A percentile compares a stretch with the other conserved stretches of the same genome.
These are phyloP conservation scores for Boletus nobilissimus DNA, from an alignment of 1,284 basidiomycete genomes.

Conservation along the genomic window DNA sequence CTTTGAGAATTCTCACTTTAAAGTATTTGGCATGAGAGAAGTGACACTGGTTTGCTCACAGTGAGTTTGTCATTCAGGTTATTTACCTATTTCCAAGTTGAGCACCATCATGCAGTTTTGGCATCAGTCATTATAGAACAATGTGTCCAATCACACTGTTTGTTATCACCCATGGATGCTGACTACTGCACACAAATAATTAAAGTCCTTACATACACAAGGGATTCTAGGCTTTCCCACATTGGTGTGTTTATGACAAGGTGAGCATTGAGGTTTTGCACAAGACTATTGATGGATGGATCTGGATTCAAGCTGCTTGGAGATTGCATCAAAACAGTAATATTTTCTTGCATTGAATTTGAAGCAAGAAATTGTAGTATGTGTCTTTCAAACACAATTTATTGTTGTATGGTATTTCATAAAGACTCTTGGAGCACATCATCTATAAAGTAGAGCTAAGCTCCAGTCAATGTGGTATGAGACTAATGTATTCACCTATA, in stretches of 20 bases:
- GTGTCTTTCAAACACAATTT: constrained; percentile 27
- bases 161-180: constrained; percentile 96
- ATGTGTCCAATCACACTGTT: constrained; percentile 91
- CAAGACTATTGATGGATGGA: constrained; percentile 22
- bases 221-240: constrained; percentile 91
- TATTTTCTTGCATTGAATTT: constrained; percentile 95
- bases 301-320: constrained; percentile 70
- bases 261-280: constrained; percentile 52
- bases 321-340: constrained; percentile 83
- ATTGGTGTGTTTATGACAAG: constrained; percentile 86
- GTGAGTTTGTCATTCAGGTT: constrained; percentile 52
- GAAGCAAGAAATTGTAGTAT: constrained; percentile 95
- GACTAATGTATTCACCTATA: too few species aligned
- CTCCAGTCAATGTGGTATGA: not conserved
- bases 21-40: constrained; percentile 86
- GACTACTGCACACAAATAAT: constrained; percentile 94
- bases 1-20: constrained; percentile 75
- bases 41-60: constrained; percentile 86
- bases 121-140: constrained; percentile 82
- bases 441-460: too few species aligned
- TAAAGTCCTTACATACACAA: constrained; percentile 84
- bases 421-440: too few species aligned
- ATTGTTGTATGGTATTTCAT: constrained; percentile 4
- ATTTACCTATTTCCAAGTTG: constrained; percentile 46
- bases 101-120: constrained; percentile 61